phyloP scores from a whole-genome alignment of 2,329 filamentous ascomycete species.

The Xylariaceae sp. region DNA sequence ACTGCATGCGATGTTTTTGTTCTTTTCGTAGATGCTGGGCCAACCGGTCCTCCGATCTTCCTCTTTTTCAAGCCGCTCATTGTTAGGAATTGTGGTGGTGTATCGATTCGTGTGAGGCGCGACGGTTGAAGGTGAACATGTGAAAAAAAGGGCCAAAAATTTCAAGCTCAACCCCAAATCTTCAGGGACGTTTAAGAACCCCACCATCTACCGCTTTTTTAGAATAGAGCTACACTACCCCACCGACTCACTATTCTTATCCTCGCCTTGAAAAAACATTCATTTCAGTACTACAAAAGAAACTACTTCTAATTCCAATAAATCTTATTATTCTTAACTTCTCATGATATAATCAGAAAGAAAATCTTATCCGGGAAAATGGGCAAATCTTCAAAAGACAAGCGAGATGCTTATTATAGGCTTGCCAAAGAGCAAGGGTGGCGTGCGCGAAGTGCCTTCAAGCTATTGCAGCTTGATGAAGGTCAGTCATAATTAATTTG shows the following conservation, averaged over 20 bases:
- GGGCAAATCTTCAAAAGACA: conserved; percentile 98
- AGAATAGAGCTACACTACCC: too few relatives aligned
- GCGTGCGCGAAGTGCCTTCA: conserved; percentile 94
- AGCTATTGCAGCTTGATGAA: conserved; percentile 90
- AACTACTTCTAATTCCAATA: too few relatives aligned
- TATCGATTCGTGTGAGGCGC: not conserved
- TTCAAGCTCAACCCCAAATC: conserved; percentile 6
- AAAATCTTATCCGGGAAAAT: too few relatives aligned
- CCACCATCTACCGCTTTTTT: too few relatives aligned
- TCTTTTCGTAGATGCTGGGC: conserved; percentile 23
- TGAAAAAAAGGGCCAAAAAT: conserved; percentile 11
- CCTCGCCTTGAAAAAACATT: too few relatives aligned
- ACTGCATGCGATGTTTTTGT: conserved; percentile 14
- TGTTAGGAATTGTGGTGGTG: conserved; percentile 5
- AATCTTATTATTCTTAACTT: too few relatives aligned
- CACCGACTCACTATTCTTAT: too few relatives aligned
- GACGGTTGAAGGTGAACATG: too few relatives aligned
- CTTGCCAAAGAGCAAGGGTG: conserved; percentile 98
- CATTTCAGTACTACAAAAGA: too few relatives aligned
- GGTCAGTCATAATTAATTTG: conserved; percentile 38
- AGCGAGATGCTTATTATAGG: conserved; percentile 95
- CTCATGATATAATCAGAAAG: too few relatives aligned
- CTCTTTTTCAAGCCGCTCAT: conserved; percentile 27
- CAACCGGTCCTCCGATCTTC: conserved; percentile 16
- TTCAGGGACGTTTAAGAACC: conserved; percentile 7